Evolutionary conservation across 768 basidiomycete genomes (phyloP), one percentile per base, ranked within the genome.

Genomic region (Amanita jacksonii): DNA sequence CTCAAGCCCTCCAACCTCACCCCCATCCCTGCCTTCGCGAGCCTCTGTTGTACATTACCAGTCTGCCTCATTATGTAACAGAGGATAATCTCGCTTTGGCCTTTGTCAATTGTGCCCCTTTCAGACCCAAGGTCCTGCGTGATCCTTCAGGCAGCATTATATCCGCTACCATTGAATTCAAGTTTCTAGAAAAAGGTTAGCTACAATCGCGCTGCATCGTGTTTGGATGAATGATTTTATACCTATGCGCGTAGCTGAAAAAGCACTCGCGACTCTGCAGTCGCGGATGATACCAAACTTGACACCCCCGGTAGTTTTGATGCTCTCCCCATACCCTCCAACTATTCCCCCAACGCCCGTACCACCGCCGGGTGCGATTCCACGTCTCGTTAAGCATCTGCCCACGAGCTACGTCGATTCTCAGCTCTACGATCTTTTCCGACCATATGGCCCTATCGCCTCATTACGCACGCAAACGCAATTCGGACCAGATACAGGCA

Each of bases 1-100:
- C 60, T 43, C 53, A 59, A 38, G 10, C 22, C 12, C 51, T 10
- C 55, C 50, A 56, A 30, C 69, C 70, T 12, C 68, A 79, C 52
- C 74, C 74, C 43, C 88, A 91, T 56, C 88, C 88, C 24, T 89
- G 86, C 65, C 76, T 91, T 52, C 82, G 84, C 57, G 85, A 90
- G 56, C 85, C 88, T 15, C 57, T 85, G 48, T 68, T 91, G 36
- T 82, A 88, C 66, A 80, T 91, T 62, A 77, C 88, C 18, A 81
- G 79, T 60, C 62, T 91, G 33, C 82, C 89, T 4, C 63, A 78
- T 27, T 77, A 73, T 62, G 73, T 88, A 41, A 67, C 77, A 42
- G 88, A 91, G 61, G 79, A 85, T 56, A 79, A 79, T 53, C 69
- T 91, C 18, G 88, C 87, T 1, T 53, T 73, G 49, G 78, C 84